Conservation (phyloP, 2,329 filamentous ascomycete species). For the Falciphora oryzae region DNA sequence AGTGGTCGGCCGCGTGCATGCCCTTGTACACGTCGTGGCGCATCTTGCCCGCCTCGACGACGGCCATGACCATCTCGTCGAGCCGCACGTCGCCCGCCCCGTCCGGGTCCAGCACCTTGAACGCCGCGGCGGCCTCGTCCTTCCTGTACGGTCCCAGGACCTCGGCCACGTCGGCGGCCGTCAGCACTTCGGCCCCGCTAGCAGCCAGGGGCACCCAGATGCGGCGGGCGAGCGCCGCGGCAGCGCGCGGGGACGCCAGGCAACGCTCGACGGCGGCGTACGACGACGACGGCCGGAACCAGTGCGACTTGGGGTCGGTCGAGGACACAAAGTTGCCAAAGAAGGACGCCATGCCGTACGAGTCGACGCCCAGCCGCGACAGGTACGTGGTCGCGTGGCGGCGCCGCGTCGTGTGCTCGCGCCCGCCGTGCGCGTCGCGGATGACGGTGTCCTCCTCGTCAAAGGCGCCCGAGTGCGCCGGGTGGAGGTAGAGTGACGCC, state of each 20-base stretch:
- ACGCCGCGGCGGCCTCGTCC: conserved; percentile 17
- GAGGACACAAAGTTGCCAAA: conserved; percentile 23
- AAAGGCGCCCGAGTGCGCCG: conserved; percentile 17
- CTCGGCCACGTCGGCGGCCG: conserved; percentile 20
- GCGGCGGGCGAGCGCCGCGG: conserved; percentile 21
- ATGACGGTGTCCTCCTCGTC: conserved; percentile 21
- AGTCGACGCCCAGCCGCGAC: conserved; percentile 20
- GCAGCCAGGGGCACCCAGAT: conserved; percentile 25
- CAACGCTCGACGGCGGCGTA: conserved; percentile 23
- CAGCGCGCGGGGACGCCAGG: conserved; percentile 20
- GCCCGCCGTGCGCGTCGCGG: conserved; percentile 20
- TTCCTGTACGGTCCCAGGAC: conserved; percentile 21
- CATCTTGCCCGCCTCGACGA: conserved; percentile 21
- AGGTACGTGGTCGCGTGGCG: conserved; percentile 21
- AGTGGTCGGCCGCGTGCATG: conserved; percentile 24
- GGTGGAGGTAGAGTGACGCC: conserved; percentile 21
- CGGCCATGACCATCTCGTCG: conserved; percentile 23
- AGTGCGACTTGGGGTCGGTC: conserved; percentile 18
- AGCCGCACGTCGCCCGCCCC: conserved; percentile 23
- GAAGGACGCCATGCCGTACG: conserved; percentile 20
- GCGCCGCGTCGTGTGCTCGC: conserved; percentile 18
- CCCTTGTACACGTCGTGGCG: conserved; percentile 22
- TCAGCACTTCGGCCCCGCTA: conserved; percentile 17
- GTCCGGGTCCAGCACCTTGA: conserved; percentile 42
- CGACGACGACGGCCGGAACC: conserved; percentile 21